phyloP scores from a whole-genome alignment of 1,284 basidiomycete species.

The Singerocomus inundabilis region DNA sequence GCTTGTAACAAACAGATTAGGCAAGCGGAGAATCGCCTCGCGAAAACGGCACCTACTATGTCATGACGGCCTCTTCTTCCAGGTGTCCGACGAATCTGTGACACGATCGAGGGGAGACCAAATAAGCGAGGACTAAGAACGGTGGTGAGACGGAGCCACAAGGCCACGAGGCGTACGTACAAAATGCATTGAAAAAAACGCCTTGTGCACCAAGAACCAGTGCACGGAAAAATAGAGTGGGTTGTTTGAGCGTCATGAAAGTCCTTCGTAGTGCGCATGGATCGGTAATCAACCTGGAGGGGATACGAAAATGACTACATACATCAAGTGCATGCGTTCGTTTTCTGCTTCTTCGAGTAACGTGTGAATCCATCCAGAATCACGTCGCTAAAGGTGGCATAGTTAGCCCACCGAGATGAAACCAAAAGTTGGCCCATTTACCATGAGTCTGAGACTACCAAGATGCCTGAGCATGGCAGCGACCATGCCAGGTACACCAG shows the following conservation, averaged over 20 bases:
- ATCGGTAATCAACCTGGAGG: slow-evolving; percentile 10
- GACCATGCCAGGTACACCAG: slow-evolving; percentile 94
- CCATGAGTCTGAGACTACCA: slow-evolving; percentile 80
- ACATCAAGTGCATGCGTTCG: slow-evolving; percentile 93
- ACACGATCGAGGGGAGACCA: slow-evolving; percentile 79
- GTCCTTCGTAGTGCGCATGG: slow-evolving; percentile 51
- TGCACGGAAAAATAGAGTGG: slow-evolving; percentile 75
- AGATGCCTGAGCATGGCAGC: slow-evolving; percentile 86
- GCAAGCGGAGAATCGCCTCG: slow-evolving; percentile 27
- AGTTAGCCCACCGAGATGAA: slow-evolving; percentile 11
- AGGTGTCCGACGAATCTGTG: slow-evolving; percentile 96
- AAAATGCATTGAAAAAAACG: slow-evolving; percentile 90
- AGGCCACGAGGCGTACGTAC: slow-evolving; percentile 44
- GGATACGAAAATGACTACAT: slow-evolving; percentile 4
- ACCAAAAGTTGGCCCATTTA: slow-evolving; percentile 32
- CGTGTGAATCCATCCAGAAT: slow-evolving; percentile 86
- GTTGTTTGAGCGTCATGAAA: slow-evolving; percentile 84
- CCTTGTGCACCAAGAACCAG: slow-evolving; percentile 86
- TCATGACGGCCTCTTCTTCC: slow-evolving; percentile 93
- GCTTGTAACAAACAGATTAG: slow-evolving; percentile 38
- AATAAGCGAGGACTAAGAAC: slow-evolving; percentile 69
- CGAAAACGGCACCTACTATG: slow-evolving; percentile 58
- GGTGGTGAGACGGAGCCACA: slow-evolving; percentile 17
- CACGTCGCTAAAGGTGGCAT: slow-evolving; percentile 57
- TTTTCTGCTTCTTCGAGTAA: slow-evolving; percentile 94